phyloP scores from a whole-genome alignment of 495 filamentous ascomycete genomes.

The Penicillium coprophilum region DNA sequence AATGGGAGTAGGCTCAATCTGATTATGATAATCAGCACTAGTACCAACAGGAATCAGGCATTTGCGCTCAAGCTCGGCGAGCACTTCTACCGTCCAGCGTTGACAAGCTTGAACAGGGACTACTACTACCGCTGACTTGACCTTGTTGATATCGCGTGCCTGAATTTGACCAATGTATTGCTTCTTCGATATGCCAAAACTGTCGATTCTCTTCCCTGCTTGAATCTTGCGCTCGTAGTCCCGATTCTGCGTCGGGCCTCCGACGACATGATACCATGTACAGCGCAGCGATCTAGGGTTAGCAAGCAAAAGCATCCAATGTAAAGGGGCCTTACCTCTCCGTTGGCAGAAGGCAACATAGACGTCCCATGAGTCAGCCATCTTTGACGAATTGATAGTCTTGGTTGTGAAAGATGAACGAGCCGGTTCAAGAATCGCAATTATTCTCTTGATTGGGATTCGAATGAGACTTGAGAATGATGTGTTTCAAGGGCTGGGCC shows the following conservation, averaged over 20 bases:
- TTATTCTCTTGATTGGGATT: too few relatives aligned
- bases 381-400: too few relatives aligned
- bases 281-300: not conserved
- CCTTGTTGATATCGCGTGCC: not conserved
- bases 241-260: not conserved
- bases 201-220: slow-evolving; percentile 4
- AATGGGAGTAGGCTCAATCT: not conserved
- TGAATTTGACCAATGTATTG: not conserved
- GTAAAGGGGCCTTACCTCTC: not conserved
- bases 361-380: not conserved
- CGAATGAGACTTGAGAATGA: too few relatives aligned
- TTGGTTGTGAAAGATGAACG: too few relatives aligned
- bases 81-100: not conserved
- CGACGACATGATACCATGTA: slow-evolving; percentile 10
- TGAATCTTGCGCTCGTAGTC: slow-evolving; percentile 1
- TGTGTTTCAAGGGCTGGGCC: too few relatives aligned
- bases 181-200: not conserved
- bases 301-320: slow-evolving; percentile 6
- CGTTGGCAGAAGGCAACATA: not conserved
- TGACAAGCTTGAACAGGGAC: not conserved
- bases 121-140: not conserved
- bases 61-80: not conserved
- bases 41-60: not conserved
- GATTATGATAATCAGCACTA: not conserved
- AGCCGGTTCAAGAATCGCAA: too few relatives aligned